Conservation (phyloP, 306 rosid species). For the Mimosa pudica region DNA sequence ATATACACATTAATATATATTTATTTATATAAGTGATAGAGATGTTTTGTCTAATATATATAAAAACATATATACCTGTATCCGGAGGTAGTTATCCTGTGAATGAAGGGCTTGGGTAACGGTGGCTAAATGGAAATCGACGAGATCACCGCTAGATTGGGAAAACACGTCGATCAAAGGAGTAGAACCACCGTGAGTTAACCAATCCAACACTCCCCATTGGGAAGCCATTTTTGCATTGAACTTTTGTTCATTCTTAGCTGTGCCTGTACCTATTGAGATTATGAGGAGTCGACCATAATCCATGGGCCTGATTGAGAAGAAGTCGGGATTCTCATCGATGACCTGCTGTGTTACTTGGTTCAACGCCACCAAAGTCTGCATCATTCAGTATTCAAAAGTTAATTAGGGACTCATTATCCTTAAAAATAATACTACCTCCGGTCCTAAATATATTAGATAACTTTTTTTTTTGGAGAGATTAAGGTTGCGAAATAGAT, state of each 20-base stretch:
- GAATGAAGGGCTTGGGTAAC: constrained; percentile 27
- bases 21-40: no score
- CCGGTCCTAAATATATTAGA: no score
- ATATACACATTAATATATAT: background rate
- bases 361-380: constrained; percentile 33
- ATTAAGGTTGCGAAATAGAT: no score
- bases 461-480: no score
- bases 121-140: constrained; percentile 23
- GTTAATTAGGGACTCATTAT: background rate
- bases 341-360: constrained; percentile 27
- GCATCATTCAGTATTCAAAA: constrained; percentile 35
- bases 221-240: constrained; percentile 23
- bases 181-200: constrained; percentile 16
- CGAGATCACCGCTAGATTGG: constrained; percentile 30
- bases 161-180: constrained; percentile 26
- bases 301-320: constrained; percentile 31
- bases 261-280: constrained; percentile 38
- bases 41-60: no score
- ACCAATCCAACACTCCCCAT: constrained; percentile 36
- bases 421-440: background rate
- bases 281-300: constrained; percentile 18
- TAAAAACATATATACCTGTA: constrained; percentile 22
- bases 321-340: constrained; percentile 24
- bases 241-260: constrained; percentile 22
- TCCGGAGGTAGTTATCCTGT: constrained; percentile 12